phyloP scores from a whole-genome alignment of 192 early-diverging fungal genomes.

The Nowakowskiella sp. region DNA sequence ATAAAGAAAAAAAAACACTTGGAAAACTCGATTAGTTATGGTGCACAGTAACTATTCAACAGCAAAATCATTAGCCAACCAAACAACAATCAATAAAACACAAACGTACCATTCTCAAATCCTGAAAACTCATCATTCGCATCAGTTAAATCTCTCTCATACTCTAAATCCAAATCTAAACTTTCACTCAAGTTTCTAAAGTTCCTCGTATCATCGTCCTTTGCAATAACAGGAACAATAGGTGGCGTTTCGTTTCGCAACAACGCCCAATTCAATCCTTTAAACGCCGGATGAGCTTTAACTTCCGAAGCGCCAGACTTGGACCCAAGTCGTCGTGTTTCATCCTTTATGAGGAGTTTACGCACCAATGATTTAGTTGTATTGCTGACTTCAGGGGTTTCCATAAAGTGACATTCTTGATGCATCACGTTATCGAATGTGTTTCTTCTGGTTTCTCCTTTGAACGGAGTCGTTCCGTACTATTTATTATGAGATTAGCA shows the following conservation, averaged over 20 bases:
- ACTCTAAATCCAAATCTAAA: slow-evolving; percentile 56
- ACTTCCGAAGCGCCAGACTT: slow-evolving; percentile 87
- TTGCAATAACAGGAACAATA: slow-evolving; percentile 53
- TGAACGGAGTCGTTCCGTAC: slow-evolving; percentile 95
- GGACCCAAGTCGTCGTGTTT: slow-evolving; percentile 76
- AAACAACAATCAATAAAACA: too few species aligned
- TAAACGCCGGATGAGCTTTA: slow-evolving; percentile 88
- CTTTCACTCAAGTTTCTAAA: slow-evolving; percentile 61
- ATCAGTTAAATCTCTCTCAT: slow-evolving; percentile 31
- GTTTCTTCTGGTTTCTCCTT: slow-evolving; percentile 74
- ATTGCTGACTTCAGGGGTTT: slow-evolving; percentile 32
- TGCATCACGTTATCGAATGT: slow-evolving; percentile 85
- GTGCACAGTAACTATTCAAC: too few species aligned
- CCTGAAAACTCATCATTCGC: neutral
- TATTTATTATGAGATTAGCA: slow-evolving; percentile 16
- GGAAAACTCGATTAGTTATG: too few species aligned
- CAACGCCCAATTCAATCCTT: slow-evolving; percentile 85
- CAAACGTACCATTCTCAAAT: too few species aligned
- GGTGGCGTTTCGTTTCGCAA: slow-evolving; percentile 78
- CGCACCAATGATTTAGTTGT: slow-evolving; percentile 69
- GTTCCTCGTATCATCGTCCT: slow-evolving; percentile 52
- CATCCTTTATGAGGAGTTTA: slow-evolving; percentile 84
- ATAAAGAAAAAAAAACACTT: too few species aligned
- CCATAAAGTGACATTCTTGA: slow-evolving; percentile 71
- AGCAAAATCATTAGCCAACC: too few species aligned